These are phyloP conservation scores for Russula compacta DNA, from an alignment of 768 basidiomycete genomes.

Conservation along the genomic window DNA sequence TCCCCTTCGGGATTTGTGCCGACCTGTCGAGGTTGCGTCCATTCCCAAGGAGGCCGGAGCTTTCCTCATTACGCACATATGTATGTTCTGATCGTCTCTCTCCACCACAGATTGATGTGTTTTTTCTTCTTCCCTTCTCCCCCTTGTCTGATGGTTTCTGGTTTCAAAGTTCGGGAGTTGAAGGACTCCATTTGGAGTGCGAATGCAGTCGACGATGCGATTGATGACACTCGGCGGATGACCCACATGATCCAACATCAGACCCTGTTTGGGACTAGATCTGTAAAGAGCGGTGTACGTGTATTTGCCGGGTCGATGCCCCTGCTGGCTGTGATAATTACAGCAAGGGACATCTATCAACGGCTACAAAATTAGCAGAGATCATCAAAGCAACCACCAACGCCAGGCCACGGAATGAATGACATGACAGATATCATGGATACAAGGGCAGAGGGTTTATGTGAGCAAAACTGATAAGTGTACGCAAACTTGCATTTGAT, in stretches of 20 bases:
- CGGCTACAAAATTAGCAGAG: not conserved
- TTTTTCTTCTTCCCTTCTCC: not conserved
- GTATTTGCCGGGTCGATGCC: not conserved
- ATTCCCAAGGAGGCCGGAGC: not conserved
- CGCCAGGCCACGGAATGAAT: not conserved
- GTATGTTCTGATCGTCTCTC: not conserved
- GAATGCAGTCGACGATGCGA: not conserved
- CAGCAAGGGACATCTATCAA: not conserved
- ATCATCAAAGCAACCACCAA: not conserved
- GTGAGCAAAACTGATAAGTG: not conserved
- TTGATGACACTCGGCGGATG: not conserved
- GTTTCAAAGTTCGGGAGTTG: not conserved
- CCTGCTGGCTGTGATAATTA: not conserved
- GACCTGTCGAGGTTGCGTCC: no score
- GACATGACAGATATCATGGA: not conserved
- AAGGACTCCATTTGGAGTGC: not conserved
- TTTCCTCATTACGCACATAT: not conserved
- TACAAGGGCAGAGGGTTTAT: not conserved
- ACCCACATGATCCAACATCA: not conserved
- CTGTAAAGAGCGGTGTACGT: not conserved
- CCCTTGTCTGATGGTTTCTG: not conserved
- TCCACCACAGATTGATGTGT: not conserved
- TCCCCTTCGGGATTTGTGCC: not conserved
- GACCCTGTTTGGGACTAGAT: constrained; percentile 2
- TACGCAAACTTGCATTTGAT: not conserved